Percentiles rank a stretch among this genome's conserved stretches.
Conservation (phyloP, 2,329 filamentous ascomycete species). For the Tetracladium maxilliforme region DNA sequence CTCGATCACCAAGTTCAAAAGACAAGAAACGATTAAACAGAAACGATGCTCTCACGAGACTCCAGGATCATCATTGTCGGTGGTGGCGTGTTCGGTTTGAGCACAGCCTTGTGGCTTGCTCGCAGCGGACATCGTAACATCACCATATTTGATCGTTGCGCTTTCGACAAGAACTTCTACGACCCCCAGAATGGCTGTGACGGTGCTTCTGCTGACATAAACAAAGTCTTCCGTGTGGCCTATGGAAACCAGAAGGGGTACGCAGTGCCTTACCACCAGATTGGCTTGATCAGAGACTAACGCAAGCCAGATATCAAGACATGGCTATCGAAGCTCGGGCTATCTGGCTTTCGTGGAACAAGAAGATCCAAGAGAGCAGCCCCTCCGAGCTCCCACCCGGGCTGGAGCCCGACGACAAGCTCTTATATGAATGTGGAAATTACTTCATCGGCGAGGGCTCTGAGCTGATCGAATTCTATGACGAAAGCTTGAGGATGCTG, state of each 20-base stretch:
- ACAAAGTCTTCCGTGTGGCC: slow-evolving; percentile 26
- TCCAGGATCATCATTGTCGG: slow-evolving; percentile 4
- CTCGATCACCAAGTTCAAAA: no score
- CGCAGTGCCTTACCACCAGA: no score
- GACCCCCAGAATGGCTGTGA: slow-evolving; percentile 24
- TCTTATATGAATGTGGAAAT: slow-evolving; percentile 7
- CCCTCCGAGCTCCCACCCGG: slow-evolving; percentile 8
- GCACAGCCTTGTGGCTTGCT: slow-evolving; percentile 2
- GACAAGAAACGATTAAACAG: no score
- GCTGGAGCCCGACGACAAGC: slow-evolving; percentile 8
- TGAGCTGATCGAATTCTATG: slow-evolving; percentile 6
- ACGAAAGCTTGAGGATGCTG: slow-evolving; percentile 7
- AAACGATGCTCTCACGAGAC: no score
- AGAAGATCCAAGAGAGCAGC: slow-evolving; percentile 5
- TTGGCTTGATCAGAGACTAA: no score
- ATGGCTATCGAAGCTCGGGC: slow-evolving; percentile 15
- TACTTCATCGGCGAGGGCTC: slow-evolving; percentile 5
- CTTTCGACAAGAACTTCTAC: slow-evolving; percentile 22
- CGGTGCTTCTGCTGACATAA: slow-evolving; percentile 27
- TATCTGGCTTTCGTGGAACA: slow-evolving; percentile 15
- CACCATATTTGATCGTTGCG: slow-evolving; percentile 13
- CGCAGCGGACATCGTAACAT: slow-evolving; percentile 1
- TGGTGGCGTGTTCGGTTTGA: slow-evolving; percentile 3
- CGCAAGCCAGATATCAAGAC: slow-evolving; percentile 6
- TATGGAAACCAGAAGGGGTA: slow-evolving; percentile 23